Evolutionary conservation across 495 filamentous ascomycete genomes (phyloP).

Genomic region (Neurospora sp.): DNA sequence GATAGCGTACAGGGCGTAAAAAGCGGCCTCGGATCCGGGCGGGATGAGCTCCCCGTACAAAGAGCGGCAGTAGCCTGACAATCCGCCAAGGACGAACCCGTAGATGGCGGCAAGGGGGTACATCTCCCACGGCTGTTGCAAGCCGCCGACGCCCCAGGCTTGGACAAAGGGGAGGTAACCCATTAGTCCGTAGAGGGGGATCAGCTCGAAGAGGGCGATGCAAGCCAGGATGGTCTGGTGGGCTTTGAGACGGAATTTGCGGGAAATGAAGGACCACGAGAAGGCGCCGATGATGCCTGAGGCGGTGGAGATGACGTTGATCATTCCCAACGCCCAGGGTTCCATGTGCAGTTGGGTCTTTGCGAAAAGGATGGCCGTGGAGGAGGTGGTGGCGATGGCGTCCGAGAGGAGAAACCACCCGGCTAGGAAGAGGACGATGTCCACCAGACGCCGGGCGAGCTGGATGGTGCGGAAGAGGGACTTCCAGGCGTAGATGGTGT

Average conservation of each 20-base stretch:
- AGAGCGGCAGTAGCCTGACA: conserved; percentile 89
- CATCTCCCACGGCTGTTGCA: conserved; percentile 96
- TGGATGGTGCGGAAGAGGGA: conserved; percentile 71
- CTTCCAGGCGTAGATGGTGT: conserved; percentile 74
- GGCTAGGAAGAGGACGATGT: conserved; percentile 76
- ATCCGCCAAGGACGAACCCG: conserved; percentile 82
- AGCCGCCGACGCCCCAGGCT: conserved; percentile 63
- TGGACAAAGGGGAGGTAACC: conserved; percentile 80
- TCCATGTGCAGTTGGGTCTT: conserved; percentile 91
- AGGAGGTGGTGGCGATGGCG: conserved; percentile 87
- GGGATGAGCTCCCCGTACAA: conserved; percentile 89
- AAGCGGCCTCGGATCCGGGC: conserved; percentile 87
- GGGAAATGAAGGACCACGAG: conserved; percentile 72
- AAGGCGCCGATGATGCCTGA: conserved; percentile 82
- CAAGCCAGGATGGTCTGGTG: conserved; percentile 86
- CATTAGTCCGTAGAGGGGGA: conserved; percentile 83
- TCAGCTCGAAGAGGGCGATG: conserved; percentile 81
- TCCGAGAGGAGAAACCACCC: conserved; percentile 95
- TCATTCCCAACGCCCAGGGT: conserved; percentile 77
- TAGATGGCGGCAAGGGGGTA: conserved; percentile 86
- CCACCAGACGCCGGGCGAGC: conserved; percentile 69
- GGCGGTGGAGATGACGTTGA: conserved; percentile 81
- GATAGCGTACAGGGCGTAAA: conserved; percentile 93
- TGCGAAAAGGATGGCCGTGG: conserved; percentile 89
- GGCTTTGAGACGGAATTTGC: conserved; percentile 51